A percentile compares a stretch with the other conserved stretches of the same genome.
Conservation (phyloP, 768 basidiomycete genomes). For the Heimioporus sp. region DNA sequence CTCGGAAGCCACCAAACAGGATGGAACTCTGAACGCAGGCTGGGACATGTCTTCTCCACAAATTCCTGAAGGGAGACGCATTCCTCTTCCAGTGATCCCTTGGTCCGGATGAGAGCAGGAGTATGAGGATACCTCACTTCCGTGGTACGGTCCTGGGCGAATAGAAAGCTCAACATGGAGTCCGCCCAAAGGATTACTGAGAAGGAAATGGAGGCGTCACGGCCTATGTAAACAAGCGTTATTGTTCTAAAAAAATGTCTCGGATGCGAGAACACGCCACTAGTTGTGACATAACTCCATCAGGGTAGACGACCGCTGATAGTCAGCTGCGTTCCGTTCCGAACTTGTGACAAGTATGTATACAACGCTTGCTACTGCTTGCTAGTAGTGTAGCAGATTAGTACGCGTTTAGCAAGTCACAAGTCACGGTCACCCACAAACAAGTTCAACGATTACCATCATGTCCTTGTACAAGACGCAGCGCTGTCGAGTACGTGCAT, state of each 20-base stretch:
- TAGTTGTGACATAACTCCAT: constrained; percentile 3
- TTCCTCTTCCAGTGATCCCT: constrained; percentile 4
- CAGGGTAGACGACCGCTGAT: background rate
- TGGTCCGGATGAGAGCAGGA: constrained; percentile 20
- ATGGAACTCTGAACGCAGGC: constrained; percentile 24
- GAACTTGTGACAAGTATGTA: no score
- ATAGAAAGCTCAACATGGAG: constrained; percentile 20
- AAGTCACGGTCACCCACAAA: constrained; percentile 19
- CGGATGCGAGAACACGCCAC: constrained; percentile 1
- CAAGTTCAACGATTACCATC: constrained; percentile 1
- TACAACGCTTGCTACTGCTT: no score
- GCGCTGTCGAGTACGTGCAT: constrained; percentile 44
- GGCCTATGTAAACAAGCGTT: background rate
- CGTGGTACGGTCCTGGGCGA: constrained; percentile 12
- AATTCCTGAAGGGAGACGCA: constrained; percentile 27
- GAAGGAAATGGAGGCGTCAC: background rate
- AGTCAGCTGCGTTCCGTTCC: no score
- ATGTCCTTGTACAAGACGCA: constrained; percentile 43
- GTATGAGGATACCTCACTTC: constrained; percentile 20
- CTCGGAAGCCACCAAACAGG: constrained; percentile 35
- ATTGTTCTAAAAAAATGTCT: constrained; percentile 1
- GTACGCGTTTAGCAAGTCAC: constrained; percentile 6
- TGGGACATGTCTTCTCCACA: constrained; percentile 31
- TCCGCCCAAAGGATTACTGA: no score
- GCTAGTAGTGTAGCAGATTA: no score